These are phyloP conservation scores for Setomelanomma holmii DNA, from an alignment of 2,329 filamentous ascomycete species.

Conservation along the genomic window DNA sequence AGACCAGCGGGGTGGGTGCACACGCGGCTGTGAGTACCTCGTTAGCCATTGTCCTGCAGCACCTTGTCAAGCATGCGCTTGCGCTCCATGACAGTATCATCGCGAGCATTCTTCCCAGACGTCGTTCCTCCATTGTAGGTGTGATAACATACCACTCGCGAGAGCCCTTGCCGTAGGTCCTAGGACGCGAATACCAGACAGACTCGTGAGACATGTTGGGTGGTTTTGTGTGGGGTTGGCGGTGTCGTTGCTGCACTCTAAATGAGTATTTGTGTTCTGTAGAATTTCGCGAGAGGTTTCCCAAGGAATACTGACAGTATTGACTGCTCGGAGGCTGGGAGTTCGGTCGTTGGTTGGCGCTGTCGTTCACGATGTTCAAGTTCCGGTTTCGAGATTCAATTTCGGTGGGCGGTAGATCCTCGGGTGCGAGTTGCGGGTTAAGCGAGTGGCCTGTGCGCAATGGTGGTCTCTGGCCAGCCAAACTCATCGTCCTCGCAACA, in stretches of 20 bases:
- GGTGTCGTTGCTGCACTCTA: slow-evolving; percentile 26
- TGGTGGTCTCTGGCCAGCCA: too few species aligned
- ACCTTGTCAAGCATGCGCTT: too few species aligned
- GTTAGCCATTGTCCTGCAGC: slow-evolving; percentile 33
- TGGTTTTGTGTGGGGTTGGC: slow-evolving; percentile 42
- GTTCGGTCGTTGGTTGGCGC: slow-evolving; percentile 35
- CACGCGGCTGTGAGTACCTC: slow-evolving; percentile 66
- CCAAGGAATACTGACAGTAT: slow-evolving; percentile 28
- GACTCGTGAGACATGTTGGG: slow-evolving; percentile 87
- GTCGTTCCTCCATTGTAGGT: background rate
- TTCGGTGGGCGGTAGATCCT: too few species aligned
- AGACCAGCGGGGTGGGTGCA: slow-evolving; percentile 98
- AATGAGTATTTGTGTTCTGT: slow-evolving; percentile 18
- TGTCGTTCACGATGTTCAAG: slow-evolving; percentile 34
- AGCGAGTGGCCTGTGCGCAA: slow-evolving; percentile 22
- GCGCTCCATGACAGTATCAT: too few species aligned
- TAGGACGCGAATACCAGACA: slow-evolving; percentile 98
- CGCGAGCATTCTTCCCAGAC: background rate
- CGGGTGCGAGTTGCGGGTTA: slow-evolving; percentile 24
- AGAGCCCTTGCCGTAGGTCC: slow-evolving; percentile 96
- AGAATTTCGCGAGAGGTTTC: background rate
- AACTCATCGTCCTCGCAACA: too few species aligned
- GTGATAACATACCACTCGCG: slow-evolving; percentile 79
- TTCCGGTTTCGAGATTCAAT: slow-evolving; percentile 24
- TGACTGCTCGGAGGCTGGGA: slow-evolving; percentile 33